phyloP scores from a whole-genome alignment of 257 asterid species.

The Lycium barbarum region DNA sequence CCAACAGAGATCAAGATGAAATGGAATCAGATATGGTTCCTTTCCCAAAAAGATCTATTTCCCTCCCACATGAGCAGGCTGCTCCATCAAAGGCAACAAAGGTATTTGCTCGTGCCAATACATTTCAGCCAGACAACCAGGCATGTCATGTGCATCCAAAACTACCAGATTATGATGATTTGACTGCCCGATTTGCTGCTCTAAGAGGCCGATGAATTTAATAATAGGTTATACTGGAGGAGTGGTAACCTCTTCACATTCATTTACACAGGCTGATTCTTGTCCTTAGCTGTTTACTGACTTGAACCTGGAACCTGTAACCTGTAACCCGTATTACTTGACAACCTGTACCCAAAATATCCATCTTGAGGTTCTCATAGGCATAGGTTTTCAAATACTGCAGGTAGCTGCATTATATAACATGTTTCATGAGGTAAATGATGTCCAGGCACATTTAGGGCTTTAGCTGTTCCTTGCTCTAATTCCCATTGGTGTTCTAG shows the following conservation, averaged over 20 bases:
- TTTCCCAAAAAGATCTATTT: slow-evolving; percentile 63
- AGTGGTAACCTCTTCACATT: neutral
- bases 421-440: neutral
- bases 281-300: slow-evolving; percentile 10
- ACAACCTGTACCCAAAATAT: neutral
- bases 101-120: slow-evolving; percentile 66
- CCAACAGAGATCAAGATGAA: slow-evolving; percentile 39
- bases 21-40: slow-evolving; percentile 45
- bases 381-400: neutral
- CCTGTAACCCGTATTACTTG: neutral
- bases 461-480: slow-evolving; percentile 8
- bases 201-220: slow-evolving; percentile 61
- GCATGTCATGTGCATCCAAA: slow-evolving; percentile 94
- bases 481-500: neutral
- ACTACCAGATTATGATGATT: slow-evolving; percentile 90
- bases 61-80: slow-evolving; percentile 67
- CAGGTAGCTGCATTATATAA: neutral
- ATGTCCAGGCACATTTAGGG: neutral
- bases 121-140: slow-evolving; percentile 78
- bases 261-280: slow-evolving; percentile 19
- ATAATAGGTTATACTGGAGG: neutral
- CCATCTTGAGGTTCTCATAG: neutral
- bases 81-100: slow-evolving; percentile 49
- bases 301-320: slow-evolving; percentile 4
- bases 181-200: slow-evolving; percentile 91